phyloP scores from a whole-genome alignment of 805 yeast genomes.

The Komagataella kurtzmanii region DNA sequence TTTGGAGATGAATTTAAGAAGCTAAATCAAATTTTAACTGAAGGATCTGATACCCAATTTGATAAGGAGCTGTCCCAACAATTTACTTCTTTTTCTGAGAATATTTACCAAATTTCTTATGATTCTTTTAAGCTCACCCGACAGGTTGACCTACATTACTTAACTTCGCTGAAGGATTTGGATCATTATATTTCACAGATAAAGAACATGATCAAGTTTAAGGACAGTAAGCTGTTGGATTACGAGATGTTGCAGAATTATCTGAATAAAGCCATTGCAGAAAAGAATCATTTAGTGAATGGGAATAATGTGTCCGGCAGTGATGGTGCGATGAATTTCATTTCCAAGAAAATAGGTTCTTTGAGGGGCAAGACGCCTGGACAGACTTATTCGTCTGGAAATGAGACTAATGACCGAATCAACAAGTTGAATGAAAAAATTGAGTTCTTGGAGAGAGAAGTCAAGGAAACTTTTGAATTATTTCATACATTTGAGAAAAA shows the following conservation, averaged over 20 bases:
- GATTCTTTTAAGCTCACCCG: constrained; percentile 18
- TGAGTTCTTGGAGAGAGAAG: constrained; percentile 29
- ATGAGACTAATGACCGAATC: constrained; percentile 28
- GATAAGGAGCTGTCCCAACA: constrained; percentile 9
- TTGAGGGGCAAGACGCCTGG: constrained; percentile 16
- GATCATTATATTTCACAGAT: constrained; percentile 65
- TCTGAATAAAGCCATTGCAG: constrained; percentile 54
- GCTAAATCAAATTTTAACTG: constrained; percentile 29
- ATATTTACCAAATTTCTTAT: constrained; percentile 23
- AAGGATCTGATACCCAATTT: constrained; percentile 10
- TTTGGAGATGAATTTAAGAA: constrained; percentile 60
- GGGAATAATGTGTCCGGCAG: constrained; percentile 22
- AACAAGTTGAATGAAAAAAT: constrained; percentile 26
- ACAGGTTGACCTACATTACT: constrained; percentile 63
- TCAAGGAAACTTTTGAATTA: constrained; percentile 25
- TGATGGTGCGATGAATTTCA: constrained; percentile 19
- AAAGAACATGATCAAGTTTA: constrained; percentile 59
- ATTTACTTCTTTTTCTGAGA: constrained; percentile 21
- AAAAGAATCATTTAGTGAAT: constrained; percentile 26
- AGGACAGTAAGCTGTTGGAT: constrained; percentile 86
- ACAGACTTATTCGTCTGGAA: constrained; percentile 4
- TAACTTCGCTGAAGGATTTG: constrained; percentile 74
- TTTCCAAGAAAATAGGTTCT: constrained; percentile 34
- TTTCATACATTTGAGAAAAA: constrained; percentile 32
- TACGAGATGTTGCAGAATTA: constrained; percentile 79